Conservation (phyloP, 305 asterid species). For the Rubia tinctorum region DNA sequence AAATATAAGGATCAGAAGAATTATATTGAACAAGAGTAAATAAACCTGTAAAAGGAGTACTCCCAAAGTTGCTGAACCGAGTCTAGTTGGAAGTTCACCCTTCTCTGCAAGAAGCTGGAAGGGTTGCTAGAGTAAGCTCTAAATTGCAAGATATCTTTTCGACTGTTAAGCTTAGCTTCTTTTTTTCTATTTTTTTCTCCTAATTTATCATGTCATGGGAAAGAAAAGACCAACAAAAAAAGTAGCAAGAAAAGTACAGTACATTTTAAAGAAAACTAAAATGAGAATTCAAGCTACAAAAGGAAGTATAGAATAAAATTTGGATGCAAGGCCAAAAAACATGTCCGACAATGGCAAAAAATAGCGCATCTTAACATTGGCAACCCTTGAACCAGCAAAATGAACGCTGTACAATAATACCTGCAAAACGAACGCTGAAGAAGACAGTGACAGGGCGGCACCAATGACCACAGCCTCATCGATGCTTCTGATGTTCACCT, state of each 20-base stretch:
- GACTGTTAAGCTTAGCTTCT: background rate
- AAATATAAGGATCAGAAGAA: constrained; percentile 12
- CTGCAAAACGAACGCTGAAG: constrained; percentile 98
- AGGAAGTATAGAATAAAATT: background rate
- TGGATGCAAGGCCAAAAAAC: background rate
- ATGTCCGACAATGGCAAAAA: background rate
- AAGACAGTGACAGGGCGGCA: constrained; percentile 95
- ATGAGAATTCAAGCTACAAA: constrained; percentile 1
- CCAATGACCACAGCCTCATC: constrained; percentile 99
- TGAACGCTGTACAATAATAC: constrained; percentile 38
- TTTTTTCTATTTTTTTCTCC: background rate
- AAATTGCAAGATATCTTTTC: constrained; percentile 8
- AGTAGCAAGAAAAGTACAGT: background rate
- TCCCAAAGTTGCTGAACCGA: constrained; percentile 98
- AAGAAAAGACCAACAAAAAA: background rate
- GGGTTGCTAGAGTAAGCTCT: constrained; percentile 38
- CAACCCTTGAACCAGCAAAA: too few species aligned
- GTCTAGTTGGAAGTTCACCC: constrained; percentile 97
- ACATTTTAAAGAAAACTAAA: too few species aligned
- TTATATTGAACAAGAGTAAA: constrained; percentile 15
- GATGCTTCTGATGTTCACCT: constrained; percentile 97
- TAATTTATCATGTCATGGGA: background rate
- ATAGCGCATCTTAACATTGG: background rate
- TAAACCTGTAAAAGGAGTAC: constrained; percentile 90
- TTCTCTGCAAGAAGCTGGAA: constrained; percentile 96